Percentiles rank a stretch among this genome's conserved stretches.
Conservation (phyloP, 176 grass and related monocot genomes). For the Saccharum spontaneum region DNA sequence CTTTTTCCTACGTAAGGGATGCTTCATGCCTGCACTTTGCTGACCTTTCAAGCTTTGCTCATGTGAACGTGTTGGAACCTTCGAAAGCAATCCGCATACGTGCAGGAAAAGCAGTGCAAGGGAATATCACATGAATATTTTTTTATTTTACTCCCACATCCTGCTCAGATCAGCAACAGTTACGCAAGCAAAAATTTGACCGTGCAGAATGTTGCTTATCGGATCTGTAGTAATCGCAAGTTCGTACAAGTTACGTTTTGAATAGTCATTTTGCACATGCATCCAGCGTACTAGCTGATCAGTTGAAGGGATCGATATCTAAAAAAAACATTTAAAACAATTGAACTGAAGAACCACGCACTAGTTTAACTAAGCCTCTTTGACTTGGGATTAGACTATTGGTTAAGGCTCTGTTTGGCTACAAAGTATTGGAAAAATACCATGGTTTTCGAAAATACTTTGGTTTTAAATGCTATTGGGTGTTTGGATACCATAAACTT, state of each 20-base stretch:
- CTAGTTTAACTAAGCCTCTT: background rate
- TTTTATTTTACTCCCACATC: background rate
- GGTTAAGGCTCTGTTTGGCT: too few relatives aligned
- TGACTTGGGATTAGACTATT: background rate
- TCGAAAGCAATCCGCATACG: constrained; percentile 22
- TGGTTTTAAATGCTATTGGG: too few relatives aligned
- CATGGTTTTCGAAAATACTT: too few relatives aligned
- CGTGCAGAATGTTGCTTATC: constrained; percentile 21
- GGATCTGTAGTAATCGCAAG: background rate
- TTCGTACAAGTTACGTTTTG: background rate
- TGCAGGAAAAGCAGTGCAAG: constrained; percentile 3
- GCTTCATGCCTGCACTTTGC: background rate
- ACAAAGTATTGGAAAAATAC: too few relatives aligned
- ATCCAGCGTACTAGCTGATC: background rate
- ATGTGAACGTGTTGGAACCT: constrained; percentile 20
- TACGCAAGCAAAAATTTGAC: background rate
- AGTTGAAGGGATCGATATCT: background rate
- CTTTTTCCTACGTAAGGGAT: background rate
- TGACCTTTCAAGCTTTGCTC: background rate
- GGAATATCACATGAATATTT: too few relatives aligned
- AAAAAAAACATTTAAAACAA: background rate
- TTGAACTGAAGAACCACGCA: background rate
- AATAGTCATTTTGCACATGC: constrained; percentile 7
- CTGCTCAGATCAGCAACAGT: background rate
- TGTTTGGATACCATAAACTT: too few relatives aligned